A percentile compares a stretch with the other conserved stretches of the same genome.
Conservation (phyloP, 2,329 filamentous ascomycete genomes). For the Dryadomyces quercivorus region DNA sequence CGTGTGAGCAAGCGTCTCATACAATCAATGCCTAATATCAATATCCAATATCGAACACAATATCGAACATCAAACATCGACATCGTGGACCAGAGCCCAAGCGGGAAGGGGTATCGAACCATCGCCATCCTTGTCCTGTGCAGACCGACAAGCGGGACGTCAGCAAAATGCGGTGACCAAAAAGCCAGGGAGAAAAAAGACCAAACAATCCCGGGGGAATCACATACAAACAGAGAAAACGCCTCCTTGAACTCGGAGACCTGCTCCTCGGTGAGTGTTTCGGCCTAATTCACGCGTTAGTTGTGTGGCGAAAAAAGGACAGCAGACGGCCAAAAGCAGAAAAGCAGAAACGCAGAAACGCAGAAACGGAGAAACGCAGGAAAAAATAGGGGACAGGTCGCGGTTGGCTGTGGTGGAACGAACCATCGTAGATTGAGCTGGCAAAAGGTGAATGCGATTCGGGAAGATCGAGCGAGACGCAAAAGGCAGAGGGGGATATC, state of each 20-base stretch:
- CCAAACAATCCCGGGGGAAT: slow-evolving; percentile 40
- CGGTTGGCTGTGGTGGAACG: neutral
- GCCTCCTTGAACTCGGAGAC: slow-evolving; percentile 99
- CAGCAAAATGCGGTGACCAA: neutral
- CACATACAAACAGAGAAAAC: slow-evolving; percentile 99
- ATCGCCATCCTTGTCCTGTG: slow-evolving; percentile 18
- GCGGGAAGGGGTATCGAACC: slow-evolving; percentile 9
- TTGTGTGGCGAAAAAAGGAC: neutral
- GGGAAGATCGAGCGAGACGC: neutral
- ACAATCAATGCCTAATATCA: too few species aligned
- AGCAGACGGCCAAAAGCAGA: neutral
- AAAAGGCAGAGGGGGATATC: neutral
- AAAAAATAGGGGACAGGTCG: neutral
- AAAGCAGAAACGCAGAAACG: neutral
- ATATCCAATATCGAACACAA: too few species aligned
- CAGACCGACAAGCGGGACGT: neutral
- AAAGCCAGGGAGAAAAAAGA: neutral
- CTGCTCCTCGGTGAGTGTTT: slow-evolving; percentile 98
- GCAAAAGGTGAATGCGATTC: neutral
- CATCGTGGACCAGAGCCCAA: neutral
- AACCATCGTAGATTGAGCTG: neutral
- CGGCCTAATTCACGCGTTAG: slow-evolving; percentile 49
- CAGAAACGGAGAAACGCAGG: neutral
- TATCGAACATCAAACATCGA: too few species aligned
- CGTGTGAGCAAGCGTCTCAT: too few species aligned